Evolutionary conservation across 768 basidiomycete genomes (phyloP).

Genomic region (Guyanaporus albipodus): DNA sequence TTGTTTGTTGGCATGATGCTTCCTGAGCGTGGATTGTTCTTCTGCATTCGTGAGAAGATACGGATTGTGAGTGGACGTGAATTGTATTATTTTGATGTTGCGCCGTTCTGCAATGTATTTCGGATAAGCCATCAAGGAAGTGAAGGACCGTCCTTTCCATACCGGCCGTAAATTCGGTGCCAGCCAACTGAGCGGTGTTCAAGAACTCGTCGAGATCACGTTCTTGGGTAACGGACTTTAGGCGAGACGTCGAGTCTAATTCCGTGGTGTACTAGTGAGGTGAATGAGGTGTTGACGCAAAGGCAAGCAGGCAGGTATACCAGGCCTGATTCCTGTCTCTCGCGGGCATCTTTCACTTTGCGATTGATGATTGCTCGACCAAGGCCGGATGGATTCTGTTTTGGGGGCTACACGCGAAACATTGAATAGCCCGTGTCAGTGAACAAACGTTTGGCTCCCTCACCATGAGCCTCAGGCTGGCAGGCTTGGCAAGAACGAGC

Average conservation of each 20-base stretch:
- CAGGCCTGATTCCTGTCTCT: conserved; percentile 48
- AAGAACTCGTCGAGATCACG: conserved; percentile 93
- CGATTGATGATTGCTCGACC: conserved; percentile 95
- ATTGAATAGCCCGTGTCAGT: neutral
- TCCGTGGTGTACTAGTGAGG: conserved; percentile 70
- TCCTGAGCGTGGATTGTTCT: conserved; percentile 68
- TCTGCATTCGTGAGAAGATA: conserved; percentile 81
- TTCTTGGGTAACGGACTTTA: conserved; percentile 95
- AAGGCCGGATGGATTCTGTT: conserved; percentile 74
- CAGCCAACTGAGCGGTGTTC: conserved; percentile 91
- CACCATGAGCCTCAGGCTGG: conserved; percentile 14
- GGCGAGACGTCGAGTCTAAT: conserved; percentile 56
- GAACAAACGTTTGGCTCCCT: neutral
- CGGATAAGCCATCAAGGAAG: conserved; percentile 4
- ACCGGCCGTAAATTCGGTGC: conserved; percentile 96
- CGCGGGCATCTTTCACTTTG: conserved; percentile 45
- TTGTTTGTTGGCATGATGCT: conserved; percentile 69
- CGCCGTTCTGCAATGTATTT: conserved; percentile 51
- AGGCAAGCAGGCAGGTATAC: conserved; percentile 38
- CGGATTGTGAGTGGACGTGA: conserved; percentile 65
- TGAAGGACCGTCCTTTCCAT: conserved; percentile 16
- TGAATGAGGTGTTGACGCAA: neutral
- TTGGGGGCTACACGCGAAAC: conserved; percentile 44
- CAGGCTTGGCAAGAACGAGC: neutral
- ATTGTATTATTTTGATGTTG: conserved; percentile 74